Percentiles rank a stretch among this genome's conserved stretches.
Evolutionary conservation across 495 filamentous ascomycete genomes (phyloP).

Genomic region (Penicillium parvum): DNA sequence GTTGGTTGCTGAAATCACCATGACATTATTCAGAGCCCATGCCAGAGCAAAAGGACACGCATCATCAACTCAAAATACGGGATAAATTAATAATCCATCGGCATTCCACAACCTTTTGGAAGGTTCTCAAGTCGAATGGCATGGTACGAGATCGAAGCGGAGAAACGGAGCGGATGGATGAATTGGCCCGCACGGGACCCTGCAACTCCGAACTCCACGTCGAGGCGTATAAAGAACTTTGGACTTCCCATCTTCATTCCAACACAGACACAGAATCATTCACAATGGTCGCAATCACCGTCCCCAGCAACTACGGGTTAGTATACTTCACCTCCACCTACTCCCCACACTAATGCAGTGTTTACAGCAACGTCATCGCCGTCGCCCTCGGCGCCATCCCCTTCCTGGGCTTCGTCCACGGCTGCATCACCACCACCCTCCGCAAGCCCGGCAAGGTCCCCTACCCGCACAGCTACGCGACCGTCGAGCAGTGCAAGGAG

Average conservation of each 20-base stretch:
- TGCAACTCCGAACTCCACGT: not conserved
- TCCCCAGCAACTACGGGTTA: conserved; percentile 53
- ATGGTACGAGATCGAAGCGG: not conserved
- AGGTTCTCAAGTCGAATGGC: not conserved
- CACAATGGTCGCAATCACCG: conserved; percentile 38
- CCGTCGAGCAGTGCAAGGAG: conserved; percentile 47
- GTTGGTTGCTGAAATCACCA: too few relatives aligned
- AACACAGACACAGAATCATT: not conserved
- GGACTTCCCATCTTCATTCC: not conserved
- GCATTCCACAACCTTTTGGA: too few relatives aligned
- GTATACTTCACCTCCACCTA: conserved; percentile 4
- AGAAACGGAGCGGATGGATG: conserved; percentile 6
- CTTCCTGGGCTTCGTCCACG: conserved; percentile 58
- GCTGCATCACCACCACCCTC: conserved; percentile 31
- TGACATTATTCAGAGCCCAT: too few relatives aligned
- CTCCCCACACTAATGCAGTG: conserved; percentile 1
- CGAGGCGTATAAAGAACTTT: not conserved
- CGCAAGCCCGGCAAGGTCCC: conserved; percentile 54
- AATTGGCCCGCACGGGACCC: conserved; percentile 4
- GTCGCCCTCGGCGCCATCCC: conserved; percentile 51
- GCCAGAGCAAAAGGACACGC: not conserved
- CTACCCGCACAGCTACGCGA: conserved; percentile 64
- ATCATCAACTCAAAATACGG: not conserved
- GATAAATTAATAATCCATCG: not conserved
- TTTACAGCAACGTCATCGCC: conserved; percentile 52